Base-by-base conservation (phyloP, 2,329 filamentous ascomycete species). In the Metarhizium brunneum region DNA sequence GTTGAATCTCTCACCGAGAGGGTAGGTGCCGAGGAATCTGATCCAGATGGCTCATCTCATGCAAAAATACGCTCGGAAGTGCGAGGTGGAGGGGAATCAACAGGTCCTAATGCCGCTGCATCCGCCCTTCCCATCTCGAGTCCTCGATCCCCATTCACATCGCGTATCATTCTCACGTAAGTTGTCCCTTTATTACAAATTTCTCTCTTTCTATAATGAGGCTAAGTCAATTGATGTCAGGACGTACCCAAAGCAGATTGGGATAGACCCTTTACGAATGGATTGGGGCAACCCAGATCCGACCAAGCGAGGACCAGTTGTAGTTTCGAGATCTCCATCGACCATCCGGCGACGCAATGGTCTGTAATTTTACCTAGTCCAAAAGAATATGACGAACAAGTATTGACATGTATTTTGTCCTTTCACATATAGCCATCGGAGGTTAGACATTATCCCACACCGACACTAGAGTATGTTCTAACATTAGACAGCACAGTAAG, bases 211-310 rank as follows among this genome's bases (percentile, higher is more conserved):
- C 14, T 30, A 6, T 16, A 4, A 30, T 20, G 6, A 29, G 6
- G 13, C 32, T 51, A 38, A 54, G 20, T 32, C 4, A 50, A 25
- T 54, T 53, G 56, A 60, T 50, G 45, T 13, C 47, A 83, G 81
- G 52, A 96, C 92, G 6, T 96, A 97, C 71, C 92, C 92, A 32
- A 91, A 90, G 63, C 92, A 96, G 73, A 90, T 89, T 61, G 92
- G 92, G 59, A 92, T 97, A 71, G 89, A 95, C 61, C 92, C 92
- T n/a, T 75, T 96, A 53, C 83, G 85, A 25, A 84, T 97, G 78
- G 80, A 88, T 62, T 97, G 92, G 92, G 92, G 92, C 52, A 83
- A 90, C 55, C 73, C 81, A 54, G 88, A 95, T 68, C 84, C 89
- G 43, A 71, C 79, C 56, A 77, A 84, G 64, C 83, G 92, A 71